These are phyloP conservation scores for Trichothecium roseum DNA, from an alignment of 2,329 filamentous ascomycete genomes.

Conservation along the genomic window DNA sequence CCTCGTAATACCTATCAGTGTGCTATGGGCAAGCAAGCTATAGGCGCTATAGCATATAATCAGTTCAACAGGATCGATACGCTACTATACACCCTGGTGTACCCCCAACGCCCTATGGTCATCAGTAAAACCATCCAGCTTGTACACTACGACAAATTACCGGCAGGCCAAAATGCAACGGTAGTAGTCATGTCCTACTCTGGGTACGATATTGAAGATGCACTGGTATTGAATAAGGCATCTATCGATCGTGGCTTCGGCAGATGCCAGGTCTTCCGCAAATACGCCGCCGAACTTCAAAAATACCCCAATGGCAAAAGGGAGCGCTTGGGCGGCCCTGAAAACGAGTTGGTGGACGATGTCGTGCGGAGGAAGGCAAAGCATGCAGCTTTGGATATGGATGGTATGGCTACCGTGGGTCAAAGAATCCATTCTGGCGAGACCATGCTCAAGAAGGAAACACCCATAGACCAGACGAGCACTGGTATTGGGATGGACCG, in stretches of 20 bases:
- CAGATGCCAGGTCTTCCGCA: slow-evolving; percentile 95
- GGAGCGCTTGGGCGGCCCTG: slow-evolving; percentile 53
- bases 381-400: slow-evolving; percentile 65
- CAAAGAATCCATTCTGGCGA: slow-evolving; percentile 69
- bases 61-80: slow-evolving; percentile 97
- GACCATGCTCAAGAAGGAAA: slow-evolving; percentile 83
- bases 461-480: slow-evolving; percentile 66
- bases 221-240: slow-evolving; percentile 90
- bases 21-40: slow-evolving; percentile 99
- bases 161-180: slow-evolving; percentile 91
- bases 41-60: slow-evolving; percentile 95
- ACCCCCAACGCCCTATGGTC: slow-evolving; percentile 95
- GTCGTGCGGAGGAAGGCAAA: slow-evolving; percentile 56
- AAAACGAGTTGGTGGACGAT: slow-evolving; percentile 43
- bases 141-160: slow-evolving; percentile 93
- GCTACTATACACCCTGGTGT: slow-evolving; percentile 90
- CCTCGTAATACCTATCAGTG: slow-evolving; percentile 98
- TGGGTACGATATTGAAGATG: slow-evolving; percentile 98
- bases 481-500: slow-evolving; percentile 61
- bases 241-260: slow-evolving; percentile 93
- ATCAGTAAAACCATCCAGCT: slow-evolving; percentile 95
- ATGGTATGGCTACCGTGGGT: slow-evolving; percentile 83
- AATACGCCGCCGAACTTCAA: slow-evolving; percentile 78
- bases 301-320: slow-evolving; percentile 74
- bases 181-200: slow-evolving; percentile 99